These are phyloP conservation scores for Tricholoma matsutake DNA, from an alignment of 768 basidiomycete species.

Conservation along the genomic window DNA sequence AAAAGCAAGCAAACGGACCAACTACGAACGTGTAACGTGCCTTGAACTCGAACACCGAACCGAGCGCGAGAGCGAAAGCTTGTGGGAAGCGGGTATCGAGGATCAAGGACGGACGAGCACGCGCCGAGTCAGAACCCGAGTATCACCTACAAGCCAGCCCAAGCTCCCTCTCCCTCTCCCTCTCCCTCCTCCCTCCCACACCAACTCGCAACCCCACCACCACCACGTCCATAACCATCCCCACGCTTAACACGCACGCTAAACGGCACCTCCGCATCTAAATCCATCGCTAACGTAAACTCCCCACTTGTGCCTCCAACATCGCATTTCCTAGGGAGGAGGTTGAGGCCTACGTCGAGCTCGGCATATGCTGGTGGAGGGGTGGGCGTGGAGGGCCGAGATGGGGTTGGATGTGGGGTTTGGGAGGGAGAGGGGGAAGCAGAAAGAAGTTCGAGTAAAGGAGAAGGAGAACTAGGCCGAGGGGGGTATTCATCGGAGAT, in stretches of 20 bases:
- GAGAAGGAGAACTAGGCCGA: background rate
- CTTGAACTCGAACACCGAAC: too few relatives aligned
- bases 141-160: background rate
- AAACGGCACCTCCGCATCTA: slow-evolving; percentile 18
- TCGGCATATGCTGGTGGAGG: slow-evolving; percentile 16
- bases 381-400: slow-evolving; percentile 10
- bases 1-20: too few relatives aligned
- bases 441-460: background rate
- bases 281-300: slow-evolving; percentile 45
- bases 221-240: background rate
- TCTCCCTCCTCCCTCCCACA: background rate
- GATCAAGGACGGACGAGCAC: background rate
- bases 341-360: slow-evolving; percentile 20
- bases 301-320: slow-evolving; percentile 31
- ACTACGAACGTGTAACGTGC: too few relatives aligned
- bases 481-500: slow-evolving; percentile 2
- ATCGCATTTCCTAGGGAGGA: slow-evolving; percentile 19
- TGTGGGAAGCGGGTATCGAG: too few relatives aligned
- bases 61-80: too few relatives aligned
- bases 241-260: slow-evolving; percentile 12
- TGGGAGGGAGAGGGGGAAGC: slow-evolving; percentile 1
- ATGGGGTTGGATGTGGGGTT: background rate
- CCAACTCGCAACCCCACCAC: background rate
- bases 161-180: background rate
- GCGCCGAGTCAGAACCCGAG: too few relatives aligned